Percentiles rank a stretch among this genome's conserved stretches.
These are phyloP conservation scores for Maudiozyma barnettii DNA, from an alignment of 805 yeast species.

Conservation along the genomic window DNA sequence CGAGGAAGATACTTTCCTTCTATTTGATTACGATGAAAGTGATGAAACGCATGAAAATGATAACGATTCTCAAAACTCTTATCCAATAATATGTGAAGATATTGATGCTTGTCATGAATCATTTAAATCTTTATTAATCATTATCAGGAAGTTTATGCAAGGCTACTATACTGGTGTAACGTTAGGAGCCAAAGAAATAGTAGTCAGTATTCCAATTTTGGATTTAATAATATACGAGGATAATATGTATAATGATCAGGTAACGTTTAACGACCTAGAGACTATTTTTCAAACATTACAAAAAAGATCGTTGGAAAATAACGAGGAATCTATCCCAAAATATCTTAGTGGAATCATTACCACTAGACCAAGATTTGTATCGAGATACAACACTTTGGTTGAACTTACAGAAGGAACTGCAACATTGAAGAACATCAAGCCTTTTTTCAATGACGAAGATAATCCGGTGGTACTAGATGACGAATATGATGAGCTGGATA, in stretches of 20 bases:
- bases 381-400: conserved; percentile 28
- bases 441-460: conserved; percentile 25
- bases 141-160: conserved; percentile 20
- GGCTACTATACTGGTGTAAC: conserved; percentile 14
- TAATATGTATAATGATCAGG: conserved; percentile 25
- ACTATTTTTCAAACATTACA: conserved; percentile 24
- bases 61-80: conserved; percentile 5
- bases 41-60: conserved; percentile 3
- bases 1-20: conserved; percentile 14
- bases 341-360: conserved; percentile 13
- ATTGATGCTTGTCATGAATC: conserved; percentile 8
- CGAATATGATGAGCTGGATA: conserved; percentile 12
- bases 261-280: conserved; percentile 24
- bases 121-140: conserved; percentile 16
- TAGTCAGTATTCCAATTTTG: conserved; percentile 20
- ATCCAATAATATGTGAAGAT: conserved; percentile 17
- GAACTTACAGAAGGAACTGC: conserved; percentile 28
- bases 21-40: conserved; percentile 16
- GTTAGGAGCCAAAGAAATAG: conserved; percentile 23
- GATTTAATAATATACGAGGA: conserved; percentile 28
- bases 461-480: conserved; percentile 29
- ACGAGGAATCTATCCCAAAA: conserved; percentile 16
- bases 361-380: conserved; percentile 25
- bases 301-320: conserved; percentile 17
- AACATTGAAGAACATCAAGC: conserved; percentile 21